These are phyloP conservation scores for Cochlearia excelsa DNA, from an alignment of 345 rosid genomes.

Conservation along the genomic window DNA sequence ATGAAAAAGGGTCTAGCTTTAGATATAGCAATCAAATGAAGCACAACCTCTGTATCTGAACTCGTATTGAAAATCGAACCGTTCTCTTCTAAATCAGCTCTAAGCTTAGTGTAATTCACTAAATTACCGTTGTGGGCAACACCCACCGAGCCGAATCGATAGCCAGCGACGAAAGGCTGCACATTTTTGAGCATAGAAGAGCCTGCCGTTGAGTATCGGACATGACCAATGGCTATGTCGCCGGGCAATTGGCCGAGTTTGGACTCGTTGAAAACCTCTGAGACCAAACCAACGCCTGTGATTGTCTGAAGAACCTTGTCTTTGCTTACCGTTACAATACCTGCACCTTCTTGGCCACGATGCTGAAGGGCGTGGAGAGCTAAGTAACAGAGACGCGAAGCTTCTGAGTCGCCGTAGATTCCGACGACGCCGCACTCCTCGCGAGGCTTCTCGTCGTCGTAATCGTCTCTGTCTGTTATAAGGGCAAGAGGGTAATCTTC, in stretches of 20 bases:
- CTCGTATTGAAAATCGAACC: constrained; percentile 93
- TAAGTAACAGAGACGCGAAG: too few species aligned
- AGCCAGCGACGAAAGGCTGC: constrained; percentile 98
- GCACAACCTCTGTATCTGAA: constrained; percentile 95
- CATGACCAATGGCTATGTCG: constrained; percentile 83
- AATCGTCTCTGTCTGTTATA: constrained; percentile 22
- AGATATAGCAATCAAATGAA: constrained; percentile 39
- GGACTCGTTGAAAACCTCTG: constrained; percentile 84
- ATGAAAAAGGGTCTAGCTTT: constrained; percentile 77
- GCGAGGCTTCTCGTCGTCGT: constrained; percentile 66
- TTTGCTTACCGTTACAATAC: constrained; percentile 76
- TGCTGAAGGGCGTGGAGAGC: constrained; percentile 61
- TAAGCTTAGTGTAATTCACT: constrained; percentile 65
- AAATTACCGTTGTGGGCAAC: constrained; percentile 96
- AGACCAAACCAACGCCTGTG: constrained; percentile 92
- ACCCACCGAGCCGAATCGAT: constrained; percentile 79
- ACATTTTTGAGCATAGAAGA: constrained; percentile 92
- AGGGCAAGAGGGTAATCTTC: constrained; percentile 23
- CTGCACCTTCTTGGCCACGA: constrained; percentile 99
- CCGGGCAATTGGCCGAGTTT: constrained; percentile 89
- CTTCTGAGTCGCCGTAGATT: constrained; percentile 73
- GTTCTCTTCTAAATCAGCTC: constrained; percentile 71
- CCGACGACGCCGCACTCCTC: constrained; percentile 99
- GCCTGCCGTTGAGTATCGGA: constrained; percentile 94
- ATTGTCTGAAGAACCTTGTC: constrained; percentile 66